Evolutionary conservation across 306 rosid genomes (phyloP).

Genomic region (Pyrus bretschneideri): DNA sequence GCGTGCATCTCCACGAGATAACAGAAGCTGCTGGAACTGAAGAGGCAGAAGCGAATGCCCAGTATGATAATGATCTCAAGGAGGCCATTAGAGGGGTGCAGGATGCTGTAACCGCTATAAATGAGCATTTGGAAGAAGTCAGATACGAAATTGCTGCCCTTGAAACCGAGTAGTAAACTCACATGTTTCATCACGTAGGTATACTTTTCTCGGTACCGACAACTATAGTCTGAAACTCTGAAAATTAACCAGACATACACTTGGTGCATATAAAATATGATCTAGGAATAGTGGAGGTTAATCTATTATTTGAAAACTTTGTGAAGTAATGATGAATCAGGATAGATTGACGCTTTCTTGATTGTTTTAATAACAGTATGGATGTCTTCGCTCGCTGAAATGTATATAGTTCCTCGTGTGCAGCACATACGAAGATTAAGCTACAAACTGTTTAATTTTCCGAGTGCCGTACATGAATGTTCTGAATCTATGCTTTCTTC

Average conservation of each 20-base stretch:
- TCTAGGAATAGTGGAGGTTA: no score
- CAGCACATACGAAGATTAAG: background rate
- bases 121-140: constrained; percentile 83
- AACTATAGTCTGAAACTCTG: background rate
- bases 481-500: background rate
- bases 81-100: constrained; percentile 90
- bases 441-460: background rate
- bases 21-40: constrained; percentile 83
- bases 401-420: background rate
- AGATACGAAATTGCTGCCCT: constrained; percentile 92
- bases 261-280: background rate
- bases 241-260: background rate
- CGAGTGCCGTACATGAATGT: background rate
- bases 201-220: background rate
- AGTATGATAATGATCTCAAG: constrained; percentile 76
- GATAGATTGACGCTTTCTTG: background rate
- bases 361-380: background rate
- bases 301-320: background rate
- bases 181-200: background rate
- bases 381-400: background rate
- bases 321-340: background rate
- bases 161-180: constrained; percentile 40
- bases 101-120: constrained; percentile 70
- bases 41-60: constrained; percentile 89
- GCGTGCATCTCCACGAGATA: constrained; percentile 71